Percentiles rank a stretch among this genome's conserved stretches.
Conservation (phyloP, 2,329 filamentous ascomycete species). For the Calonectria multiphialidica region DNA sequence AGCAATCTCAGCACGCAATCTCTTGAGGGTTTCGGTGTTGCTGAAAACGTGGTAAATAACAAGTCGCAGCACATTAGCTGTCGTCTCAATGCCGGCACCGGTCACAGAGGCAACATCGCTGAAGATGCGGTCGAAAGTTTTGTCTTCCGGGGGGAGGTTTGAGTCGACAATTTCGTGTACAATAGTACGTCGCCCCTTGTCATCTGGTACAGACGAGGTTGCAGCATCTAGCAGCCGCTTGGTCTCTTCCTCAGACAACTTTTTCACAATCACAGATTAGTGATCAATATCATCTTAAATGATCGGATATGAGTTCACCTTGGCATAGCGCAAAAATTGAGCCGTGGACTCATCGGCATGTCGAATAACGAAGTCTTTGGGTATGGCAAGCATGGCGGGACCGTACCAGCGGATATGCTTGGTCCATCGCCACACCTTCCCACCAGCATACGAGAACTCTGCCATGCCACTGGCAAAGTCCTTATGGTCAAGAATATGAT, state of each 20-base stretch:
- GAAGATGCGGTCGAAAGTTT: not conserved
- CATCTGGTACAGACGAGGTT: not conserved
- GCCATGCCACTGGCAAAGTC: not conserved
- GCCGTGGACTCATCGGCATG: not conserved
- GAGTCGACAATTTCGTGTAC: not conserved
- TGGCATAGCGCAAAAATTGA: not conserved
- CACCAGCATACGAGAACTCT: not conserved
- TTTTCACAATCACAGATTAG: not conserved
- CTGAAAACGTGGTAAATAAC: not conserved
- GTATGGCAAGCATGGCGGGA: not conserved
- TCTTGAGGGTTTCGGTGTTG: not conserved
- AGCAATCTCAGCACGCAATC: not conserved
- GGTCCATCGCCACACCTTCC: not conserved
- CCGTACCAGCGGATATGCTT: slow-evolving; percentile 3
- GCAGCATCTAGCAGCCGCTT: not conserved
- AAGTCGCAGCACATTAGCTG: not conserved
- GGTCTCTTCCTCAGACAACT: not conserved
- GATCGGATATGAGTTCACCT: not conserved
- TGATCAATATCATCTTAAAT: not conserved
- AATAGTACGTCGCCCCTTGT: not conserved
- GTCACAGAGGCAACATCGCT: not conserved
- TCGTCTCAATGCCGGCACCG: not conserved
- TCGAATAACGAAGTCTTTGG: not conserved
- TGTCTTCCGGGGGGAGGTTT: not conserved
- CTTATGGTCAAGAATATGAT: not conserved